Conservation (phyloP, 306 rosid species). For the Datisca glomerata region DNA sequence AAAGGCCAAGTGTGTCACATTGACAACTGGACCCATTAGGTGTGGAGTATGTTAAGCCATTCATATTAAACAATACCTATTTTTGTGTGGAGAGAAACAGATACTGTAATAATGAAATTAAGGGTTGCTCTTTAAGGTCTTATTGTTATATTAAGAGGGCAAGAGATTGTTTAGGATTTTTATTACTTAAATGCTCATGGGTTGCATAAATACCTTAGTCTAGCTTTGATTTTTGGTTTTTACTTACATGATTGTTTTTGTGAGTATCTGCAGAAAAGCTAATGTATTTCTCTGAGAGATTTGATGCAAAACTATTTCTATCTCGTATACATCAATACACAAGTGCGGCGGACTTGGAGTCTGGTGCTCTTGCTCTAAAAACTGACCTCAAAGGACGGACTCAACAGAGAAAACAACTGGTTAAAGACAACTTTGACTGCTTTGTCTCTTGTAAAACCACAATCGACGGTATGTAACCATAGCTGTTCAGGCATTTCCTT, state of each 20-base stretch:
- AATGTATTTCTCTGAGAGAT: constrained; percentile 78
- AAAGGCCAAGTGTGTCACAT: no score
- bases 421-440: constrained; percentile 97
- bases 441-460: constrained; percentile 99
- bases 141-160: no score
- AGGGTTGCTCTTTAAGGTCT: no score
- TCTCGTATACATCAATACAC: constrained; percentile 80
- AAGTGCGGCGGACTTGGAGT: constrained; percentile 76
- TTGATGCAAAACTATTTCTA: constrained; percentile 80
- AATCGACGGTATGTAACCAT: constrained; percentile 65
- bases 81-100: no score
- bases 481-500: constrained; percentile 14
- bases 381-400: constrained; percentile 88
- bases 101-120: no score
- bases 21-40: no score
- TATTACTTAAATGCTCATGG: no score
- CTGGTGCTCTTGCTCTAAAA: constrained; percentile 76
- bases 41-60: no score
- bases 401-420: constrained; percentile 85
- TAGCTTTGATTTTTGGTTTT: no score
- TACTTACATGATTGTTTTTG: no score
- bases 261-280: constrained; percentile 63
- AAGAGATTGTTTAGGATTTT: no score
- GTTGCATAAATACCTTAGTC: constrained; percentile 6
- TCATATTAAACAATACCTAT: no score